Percentiles rank a stretch among this genome's conserved stretches.
phyloP scores from a whole-genome alignment of 2,329 filamentous ascomycete genomes.

The Hypoxylon sp. region DNA sequence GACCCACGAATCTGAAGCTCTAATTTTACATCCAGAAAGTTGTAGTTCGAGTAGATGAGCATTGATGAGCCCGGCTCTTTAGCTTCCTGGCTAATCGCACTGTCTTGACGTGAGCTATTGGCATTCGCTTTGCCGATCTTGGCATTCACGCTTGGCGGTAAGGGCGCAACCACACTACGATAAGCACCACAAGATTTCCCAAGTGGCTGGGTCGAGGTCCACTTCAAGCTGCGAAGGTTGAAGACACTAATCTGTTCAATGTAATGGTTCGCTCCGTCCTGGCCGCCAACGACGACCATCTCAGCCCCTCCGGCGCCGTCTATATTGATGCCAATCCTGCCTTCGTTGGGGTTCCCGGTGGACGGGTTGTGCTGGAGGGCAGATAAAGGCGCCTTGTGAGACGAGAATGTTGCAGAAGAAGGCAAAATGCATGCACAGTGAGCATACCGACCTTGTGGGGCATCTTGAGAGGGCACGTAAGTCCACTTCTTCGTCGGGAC shows the following conservation, averaged over 20 bases:
- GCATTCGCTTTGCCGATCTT: conserved; percentile 75
- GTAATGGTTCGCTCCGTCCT: conserved; percentile 98
- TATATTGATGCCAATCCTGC: conserved; percentile 87
- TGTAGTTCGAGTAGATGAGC: conserved; percentile 99
- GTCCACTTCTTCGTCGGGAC: conserved; percentile 87
- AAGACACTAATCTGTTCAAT: conserved; percentile 99
- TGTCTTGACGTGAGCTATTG: conserved; percentile 60
- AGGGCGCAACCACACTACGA: conserved; percentile 90
- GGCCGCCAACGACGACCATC: conserved; percentile 96
- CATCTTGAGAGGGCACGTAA: conserved; percentile 82
- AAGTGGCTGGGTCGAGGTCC: conserved; percentile 89
- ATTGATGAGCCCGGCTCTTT: conserved; percentile 77
- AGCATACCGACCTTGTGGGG: conserved; percentile 94
- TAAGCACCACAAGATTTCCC: conserved; percentile 97
- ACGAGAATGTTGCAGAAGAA: conserved; percentile 89
- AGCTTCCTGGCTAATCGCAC: conserved; percentile 67
- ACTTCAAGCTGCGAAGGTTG: conserved; percentile 93
- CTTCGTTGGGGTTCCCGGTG: conserved; percentile 86
- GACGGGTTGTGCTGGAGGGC: conserved; percentile 92
- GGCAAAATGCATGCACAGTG: conserved; percentile 95
- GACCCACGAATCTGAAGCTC: conserved; percentile 90
- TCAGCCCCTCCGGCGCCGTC: conserved; percentile 94
- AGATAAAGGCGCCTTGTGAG: conserved; percentile 84
- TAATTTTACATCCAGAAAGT: conserved; percentile 96
- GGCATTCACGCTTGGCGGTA: conserved; percentile 75